Evolutionary conservation across 2,329 filamentous ascomycete genomes (phyloP).

Genomic region (Aspergillus sp.): DNA sequence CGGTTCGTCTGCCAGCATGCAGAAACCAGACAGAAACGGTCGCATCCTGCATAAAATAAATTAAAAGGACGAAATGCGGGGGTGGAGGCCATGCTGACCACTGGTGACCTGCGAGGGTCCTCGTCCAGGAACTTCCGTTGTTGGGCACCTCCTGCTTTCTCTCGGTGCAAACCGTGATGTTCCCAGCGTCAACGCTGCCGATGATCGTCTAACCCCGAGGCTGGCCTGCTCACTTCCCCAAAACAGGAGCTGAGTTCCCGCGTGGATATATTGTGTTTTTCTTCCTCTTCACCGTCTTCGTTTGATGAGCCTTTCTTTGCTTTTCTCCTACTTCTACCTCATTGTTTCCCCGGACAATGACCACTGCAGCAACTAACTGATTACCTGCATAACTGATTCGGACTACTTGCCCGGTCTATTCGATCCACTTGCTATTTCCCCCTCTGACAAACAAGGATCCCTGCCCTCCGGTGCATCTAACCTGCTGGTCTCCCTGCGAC

Average conservation of each 20-base stretch:
- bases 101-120: background rate
- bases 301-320: background rate
- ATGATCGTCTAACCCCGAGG: slow-evolving; percentile 1
- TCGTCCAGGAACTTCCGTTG: slow-evolving; percentile 2
- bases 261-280: slow-evolving; percentile 8
- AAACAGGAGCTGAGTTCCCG: background rate
- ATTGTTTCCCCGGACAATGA: slow-evolving; percentile 1
- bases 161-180: background rate
- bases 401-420: background rate
- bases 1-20: slow-evolving; percentile 6
- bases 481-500: slow-evolving; percentile 8
- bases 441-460: slow-evolving; percentile 7
- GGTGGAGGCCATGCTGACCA: background rate
- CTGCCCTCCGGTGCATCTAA: slow-evolving; percentile 9
- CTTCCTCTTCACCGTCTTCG: background rate
- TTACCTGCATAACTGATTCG: slow-evolving; percentile 1
- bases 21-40: slow-evolving; percentile 10
- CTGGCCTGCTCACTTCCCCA: background rate
- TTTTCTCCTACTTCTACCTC: background rate
- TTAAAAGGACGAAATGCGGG: slow-evolving; percentile 8
- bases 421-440: background rate
- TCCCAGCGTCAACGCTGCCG: slow-evolving; percentile 1
- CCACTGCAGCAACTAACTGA: slow-evolving; percentile 4
- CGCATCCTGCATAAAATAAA: slow-evolving; percentile 8
- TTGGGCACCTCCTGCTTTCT: slow-evolving; percentile 1